Percentiles rank a stretch among this genome's conserved stretches.
These are phyloP conservation scores for Schizosaccharomyces lindneri DNA, from an alignment of 805 yeast genomes.

Conservation along the genomic window DNA sequence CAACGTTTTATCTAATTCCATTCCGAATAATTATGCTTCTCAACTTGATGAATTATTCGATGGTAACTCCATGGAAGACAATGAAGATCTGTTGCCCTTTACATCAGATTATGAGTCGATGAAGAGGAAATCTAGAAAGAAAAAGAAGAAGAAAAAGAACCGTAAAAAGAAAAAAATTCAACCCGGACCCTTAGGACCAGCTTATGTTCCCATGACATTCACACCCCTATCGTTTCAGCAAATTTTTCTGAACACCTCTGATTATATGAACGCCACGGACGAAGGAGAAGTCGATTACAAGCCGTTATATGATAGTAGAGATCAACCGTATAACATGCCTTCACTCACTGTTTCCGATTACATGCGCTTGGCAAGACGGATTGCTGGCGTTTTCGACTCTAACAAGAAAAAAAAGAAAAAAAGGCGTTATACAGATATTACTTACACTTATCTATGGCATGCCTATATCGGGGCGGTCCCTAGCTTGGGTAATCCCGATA, in stretches of 20 bases:
- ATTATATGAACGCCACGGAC: conserved; percentile 21
- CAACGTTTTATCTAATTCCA: no score
- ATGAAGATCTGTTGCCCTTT: conserved; percentile 4
- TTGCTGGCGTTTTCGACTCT: conserved; percentile 1
- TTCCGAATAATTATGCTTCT: no score
- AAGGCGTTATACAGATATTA: background rate
- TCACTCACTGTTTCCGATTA: conserved; percentile 36
- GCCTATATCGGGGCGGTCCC: background rate
- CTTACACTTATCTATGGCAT: background rate
- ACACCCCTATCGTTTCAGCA: conserved; percentile 53
- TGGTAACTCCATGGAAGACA: conserved; percentile 2
- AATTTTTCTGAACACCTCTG: conserved; percentile 39
- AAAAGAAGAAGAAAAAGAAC: conserved; percentile 11
- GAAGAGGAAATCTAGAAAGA: conserved; percentile 3
- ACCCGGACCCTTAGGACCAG: conserved; percentile 41
- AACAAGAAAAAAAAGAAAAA: background rate
- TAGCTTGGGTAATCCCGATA: background rate
- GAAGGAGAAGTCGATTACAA: conserved; percentile 3
- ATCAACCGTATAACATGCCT: conserved; percentile 28
- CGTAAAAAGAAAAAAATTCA: conserved; percentile 10
- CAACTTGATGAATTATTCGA: background rate
- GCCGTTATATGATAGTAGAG: conserved; percentile 46
- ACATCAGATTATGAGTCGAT: conserved; percentile 1
- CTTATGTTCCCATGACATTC: conserved; percentile 41
- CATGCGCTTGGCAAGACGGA: conserved; percentile 21